Evolutionary conservation across 2,329 filamentous ascomycete genomes (phyloP).

Genomic region (Dothistroma pini): DNA sequence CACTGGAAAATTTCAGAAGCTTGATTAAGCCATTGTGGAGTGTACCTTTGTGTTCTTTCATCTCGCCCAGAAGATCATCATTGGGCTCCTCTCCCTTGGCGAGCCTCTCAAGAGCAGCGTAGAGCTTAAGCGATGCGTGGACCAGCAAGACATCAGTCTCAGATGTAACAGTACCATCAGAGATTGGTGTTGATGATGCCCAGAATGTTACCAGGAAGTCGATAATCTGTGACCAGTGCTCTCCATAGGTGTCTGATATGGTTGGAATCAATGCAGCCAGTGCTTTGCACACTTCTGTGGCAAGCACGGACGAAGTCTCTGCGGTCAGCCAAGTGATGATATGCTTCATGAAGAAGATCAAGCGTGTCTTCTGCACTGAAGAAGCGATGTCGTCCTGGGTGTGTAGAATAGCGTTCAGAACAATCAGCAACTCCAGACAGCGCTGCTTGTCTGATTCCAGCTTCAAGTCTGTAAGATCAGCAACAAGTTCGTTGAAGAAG

Average conservation of each 20-base stretch:
- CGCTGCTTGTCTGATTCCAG: slow-evolving; percentile 32
- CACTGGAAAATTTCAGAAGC: slow-evolving; percentile 53
- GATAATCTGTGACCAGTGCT: slow-evolving; percentile 67
- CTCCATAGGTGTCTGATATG: slow-evolving; percentile 79
- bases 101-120: slow-evolving; percentile 59
- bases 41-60: slow-evolving; percentile 57
- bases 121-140: slow-evolving; percentile 69
- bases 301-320: slow-evolving; percentile 47
- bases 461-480: slow-evolving; percentile 54
- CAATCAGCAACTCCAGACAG: slow-evolving; percentile 46
- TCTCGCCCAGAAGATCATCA: slow-evolving; percentile 76
- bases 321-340: slow-evolving; percentile 67
- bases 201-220: slow-evolving; percentile 37
- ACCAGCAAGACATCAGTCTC: slow-evolving; percentile 44
- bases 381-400: slow-evolving; percentile 47
- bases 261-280: slow-evolving; percentile 62
- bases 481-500: slow-evolving; percentile 58
- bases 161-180: slow-evolving; percentile 7
- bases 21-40: slow-evolving; percentile 59
- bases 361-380: slow-evolving; percentile 57
- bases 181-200: slow-evolving; percentile 15
- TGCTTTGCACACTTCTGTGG: slow-evolving; percentile 54
- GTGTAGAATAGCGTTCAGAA: slow-evolving; percentile 54
- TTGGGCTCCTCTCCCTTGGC: slow-evolving; percentile 62
- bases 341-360: slow-evolving; percentile 80